A percentile compares a stretch with the other conserved stretches of the same genome.
Evolutionary conservation across 2,329 filamentous ascomycete species (phyloP).

Genomic region (Calonectria fujianensis): DNA sequence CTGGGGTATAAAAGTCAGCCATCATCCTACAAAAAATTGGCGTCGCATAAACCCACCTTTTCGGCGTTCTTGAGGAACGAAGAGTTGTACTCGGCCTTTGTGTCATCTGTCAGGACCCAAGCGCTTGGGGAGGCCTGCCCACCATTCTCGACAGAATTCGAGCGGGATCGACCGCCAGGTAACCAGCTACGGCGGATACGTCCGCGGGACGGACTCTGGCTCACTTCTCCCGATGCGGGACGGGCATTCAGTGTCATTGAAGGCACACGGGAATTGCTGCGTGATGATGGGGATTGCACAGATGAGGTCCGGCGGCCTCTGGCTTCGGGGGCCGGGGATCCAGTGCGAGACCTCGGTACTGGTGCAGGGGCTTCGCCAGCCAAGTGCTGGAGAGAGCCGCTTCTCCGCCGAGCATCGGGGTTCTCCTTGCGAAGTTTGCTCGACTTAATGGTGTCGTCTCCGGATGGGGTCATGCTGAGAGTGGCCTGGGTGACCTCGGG

Average conservation of each 20-base stretch:
- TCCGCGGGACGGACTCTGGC: conserved; percentile 67
- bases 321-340: conserved; percentile 60
- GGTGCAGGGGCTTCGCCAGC: conserved; percentile 42
- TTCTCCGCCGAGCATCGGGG: conserved; percentile 56
- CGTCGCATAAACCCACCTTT: conserved; percentile 64
- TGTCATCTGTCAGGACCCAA: conserved; percentile 74
- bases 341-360: conserved; percentile 52
- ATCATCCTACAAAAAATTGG: conserved; percentile 27
- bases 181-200: conserved; percentile 73
- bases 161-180: conserved; percentile 70
- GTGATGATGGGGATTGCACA: conserved; percentile 63
- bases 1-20: conserved; percentile 59
- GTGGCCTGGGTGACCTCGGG: conserved; percentile 53
- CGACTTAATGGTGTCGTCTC: conserved; percentile 47
- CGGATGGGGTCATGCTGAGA: conserved; percentile 43
- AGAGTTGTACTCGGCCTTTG: conserved; percentile 74
- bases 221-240: conserved; percentile 57
- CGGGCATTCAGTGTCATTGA: conserved; percentile 57
- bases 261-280: conserved; percentile 59
- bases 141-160: conserved; percentile 65
- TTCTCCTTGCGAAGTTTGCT: conserved; percentile 59
- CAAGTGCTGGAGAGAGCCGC: conserved; percentile 58
- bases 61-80: conserved; percentile 71
- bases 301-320: conserved; percentile 69
- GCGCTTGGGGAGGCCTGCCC: conserved; percentile 58